Percentiles rank a stretch among this genome's conserved stretches.
Evolutionary conservation across 1,139 yeast species (phyloP).

Genomic region (Saccharomyces hybrid): DNA sequence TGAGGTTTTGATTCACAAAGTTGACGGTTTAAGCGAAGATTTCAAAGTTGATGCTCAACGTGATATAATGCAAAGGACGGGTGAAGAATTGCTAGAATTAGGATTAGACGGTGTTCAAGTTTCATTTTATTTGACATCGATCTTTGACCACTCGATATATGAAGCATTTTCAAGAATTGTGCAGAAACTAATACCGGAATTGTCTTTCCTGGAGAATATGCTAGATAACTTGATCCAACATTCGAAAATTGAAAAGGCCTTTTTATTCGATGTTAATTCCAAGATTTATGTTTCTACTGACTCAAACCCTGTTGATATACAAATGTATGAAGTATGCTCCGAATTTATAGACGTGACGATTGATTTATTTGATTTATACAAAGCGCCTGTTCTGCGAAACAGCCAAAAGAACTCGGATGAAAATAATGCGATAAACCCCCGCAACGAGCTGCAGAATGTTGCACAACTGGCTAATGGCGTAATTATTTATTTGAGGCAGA

Average conservation of each 20-base stretch:
- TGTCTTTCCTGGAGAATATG: constrained; percentile 82
- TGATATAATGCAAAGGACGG: constrained; percentile 92
- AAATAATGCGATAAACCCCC: constrained; percentile 10
- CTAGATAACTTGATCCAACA: constrained; percentile 84
- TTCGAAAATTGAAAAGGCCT: constrained; percentile 85
- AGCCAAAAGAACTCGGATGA: constrained; percentile 12
- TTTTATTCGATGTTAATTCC: constrained; percentile 84
- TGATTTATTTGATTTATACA: constrained; percentile 71
- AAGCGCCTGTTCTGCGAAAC: constrained; percentile 27
- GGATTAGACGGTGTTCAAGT: constrained; percentile 90
- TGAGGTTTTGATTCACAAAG: constrained; percentile 89
- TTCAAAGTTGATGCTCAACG: constrained; percentile 90
- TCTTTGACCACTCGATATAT: constrained; percentile 90
- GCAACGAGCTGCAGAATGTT: constrained; percentile 49
- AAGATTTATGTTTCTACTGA: constrained; percentile 95
- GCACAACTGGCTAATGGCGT: constrained; percentile 78
- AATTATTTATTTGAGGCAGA: constrained; percentile 72
- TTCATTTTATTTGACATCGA: constrained; percentile 83
- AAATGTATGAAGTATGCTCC: constrained; percentile 92
- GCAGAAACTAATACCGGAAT: constrained; percentile 81
- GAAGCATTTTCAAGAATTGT: constrained; percentile 92
- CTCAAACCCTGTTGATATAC: constrained; percentile 90
- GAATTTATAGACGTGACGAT: constrained; percentile 93
- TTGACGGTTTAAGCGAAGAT: constrained; percentile 91
- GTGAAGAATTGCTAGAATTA: constrained; percentile 82